Conservation (phyloP, 192 early-diverging fungal genomes). For the Mortierella hygrophila region DNA sequence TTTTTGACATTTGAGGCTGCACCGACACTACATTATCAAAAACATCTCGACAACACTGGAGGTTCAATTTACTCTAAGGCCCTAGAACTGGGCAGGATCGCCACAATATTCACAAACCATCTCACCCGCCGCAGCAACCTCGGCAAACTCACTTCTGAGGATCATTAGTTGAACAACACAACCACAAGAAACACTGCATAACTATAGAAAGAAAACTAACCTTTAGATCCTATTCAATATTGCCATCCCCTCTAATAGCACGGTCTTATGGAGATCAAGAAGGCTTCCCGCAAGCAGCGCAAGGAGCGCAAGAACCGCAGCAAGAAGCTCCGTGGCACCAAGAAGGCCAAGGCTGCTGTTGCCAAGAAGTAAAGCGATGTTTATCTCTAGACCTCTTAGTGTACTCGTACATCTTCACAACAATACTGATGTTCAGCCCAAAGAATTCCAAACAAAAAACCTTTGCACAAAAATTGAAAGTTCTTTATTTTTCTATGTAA, state of each 20-base stretch:
- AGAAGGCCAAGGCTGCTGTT: constrained; percentile 83
- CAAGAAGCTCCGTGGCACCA: constrained; percentile 98
- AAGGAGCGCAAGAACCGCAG: constrained; percentile 98
- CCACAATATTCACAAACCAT: background rate
- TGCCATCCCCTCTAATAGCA: constrained; percentile 35
- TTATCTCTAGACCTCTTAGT: constrained; percentile 32
- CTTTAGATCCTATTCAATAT: background rate
- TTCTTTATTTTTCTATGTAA: too few species aligned
- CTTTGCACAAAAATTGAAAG: background rate
- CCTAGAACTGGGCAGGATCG: background rate
- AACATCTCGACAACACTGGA: background rate
- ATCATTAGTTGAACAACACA: background rate
- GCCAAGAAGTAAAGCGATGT: constrained; percentile 69
- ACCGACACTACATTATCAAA: background rate
- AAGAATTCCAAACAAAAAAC: constrained; percentile 10
- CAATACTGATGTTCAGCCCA: constrained; percentile 35
- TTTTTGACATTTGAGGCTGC: background rate
- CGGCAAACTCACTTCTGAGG: background rate
- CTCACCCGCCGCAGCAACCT: background rate
- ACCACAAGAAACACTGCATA: background rate
- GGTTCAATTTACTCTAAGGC: background rate
- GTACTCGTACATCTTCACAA: constrained; percentile 37
- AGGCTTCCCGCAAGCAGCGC: constrained; percentile 93
- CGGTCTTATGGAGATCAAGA: constrained; percentile 72
- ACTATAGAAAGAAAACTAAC: background rate